phyloP scores from a whole-genome alignment of 1,284 basidiomycete species.

The Schizophyllum amplum region DNA sequence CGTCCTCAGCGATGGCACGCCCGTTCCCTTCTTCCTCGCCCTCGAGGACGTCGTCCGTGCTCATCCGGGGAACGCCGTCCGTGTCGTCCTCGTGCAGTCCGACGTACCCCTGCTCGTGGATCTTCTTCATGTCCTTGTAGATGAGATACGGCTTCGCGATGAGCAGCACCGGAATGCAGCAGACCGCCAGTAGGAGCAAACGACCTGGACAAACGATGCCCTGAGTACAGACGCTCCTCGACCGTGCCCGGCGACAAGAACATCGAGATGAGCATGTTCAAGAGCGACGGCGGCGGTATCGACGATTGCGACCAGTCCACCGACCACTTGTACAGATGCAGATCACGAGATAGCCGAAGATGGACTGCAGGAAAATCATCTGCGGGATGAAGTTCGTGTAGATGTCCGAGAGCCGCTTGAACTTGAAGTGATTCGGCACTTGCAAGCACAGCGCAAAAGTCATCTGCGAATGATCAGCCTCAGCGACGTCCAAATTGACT shows the following conservation, averaged over 20 bases:
- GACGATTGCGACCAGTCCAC: constrained; percentile 80
- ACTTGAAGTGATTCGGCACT: constrained; percentile 91
- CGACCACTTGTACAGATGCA: constrained; percentile 98
- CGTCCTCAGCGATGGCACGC: constrained; percentile 60
- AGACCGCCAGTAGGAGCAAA: constrained; percentile 76
- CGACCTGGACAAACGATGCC: constrained; percentile 84
- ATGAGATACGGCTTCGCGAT: constrained; percentile 89
- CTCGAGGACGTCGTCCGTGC: constrained; percentile 55
- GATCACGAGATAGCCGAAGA: constrained; percentile 94
- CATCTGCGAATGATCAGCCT: constrained; percentile 56
- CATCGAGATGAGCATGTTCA: constrained; percentile 96
- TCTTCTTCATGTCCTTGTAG: constrained; percentile 87
- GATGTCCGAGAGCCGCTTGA: constrained; percentile 81
- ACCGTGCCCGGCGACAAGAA: constrained; percentile 84
- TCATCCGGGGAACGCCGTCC: constrained; percentile 22
- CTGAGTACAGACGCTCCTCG: constrained; percentile 74
- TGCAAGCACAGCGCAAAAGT: constrained; percentile 95
- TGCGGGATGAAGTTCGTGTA: constrained; percentile 96
- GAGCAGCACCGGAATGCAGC: constrained; percentile 97
- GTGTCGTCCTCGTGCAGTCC: constrained; percentile 44
- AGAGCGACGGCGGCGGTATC: constrained; percentile 77
- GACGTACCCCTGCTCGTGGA: constrained; percentile 82
- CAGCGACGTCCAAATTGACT: constrained; percentile 10
- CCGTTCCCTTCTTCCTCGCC: constrained; percentile 86
- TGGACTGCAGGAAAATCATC: constrained; percentile 94